Evolutionary conservation across 352 stramenopile genomes (phyloP).

Genomic region (Phytophthora pinifolia): DNA sequence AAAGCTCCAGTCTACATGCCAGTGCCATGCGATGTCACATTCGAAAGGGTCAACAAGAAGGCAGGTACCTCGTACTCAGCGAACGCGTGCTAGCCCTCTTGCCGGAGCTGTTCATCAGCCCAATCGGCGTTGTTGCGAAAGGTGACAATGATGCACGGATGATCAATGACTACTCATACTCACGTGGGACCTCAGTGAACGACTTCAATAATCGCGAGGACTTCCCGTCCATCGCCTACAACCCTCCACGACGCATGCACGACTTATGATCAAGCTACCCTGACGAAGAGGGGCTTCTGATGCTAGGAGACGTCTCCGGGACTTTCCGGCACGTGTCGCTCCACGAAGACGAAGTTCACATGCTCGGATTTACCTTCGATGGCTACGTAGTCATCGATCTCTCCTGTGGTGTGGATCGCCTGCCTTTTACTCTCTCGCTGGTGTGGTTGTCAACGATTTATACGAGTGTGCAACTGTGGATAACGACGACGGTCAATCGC

Average conservation of each 20-base stretch:
- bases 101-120: slow-evolving; percentile 11
- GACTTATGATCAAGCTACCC: slow-evolving; percentile 4
- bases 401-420: slow-evolving; percentile 7
- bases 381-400: slow-evolving; percentile 33
- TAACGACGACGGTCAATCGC: no score
- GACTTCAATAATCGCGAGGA: slow-evolving; percentile 9
- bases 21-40: slow-evolving; percentile 1
- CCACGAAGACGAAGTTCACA: slow-evolving; percentile 12
- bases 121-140: slow-evolving; percentile 11
- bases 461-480: neutral
- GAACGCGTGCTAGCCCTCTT: no score
- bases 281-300: slow-evolving; percentile 7
- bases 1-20: neutral
- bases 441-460: slow-evolving; percentile 11
- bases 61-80: slow-evolving; percentile 7
- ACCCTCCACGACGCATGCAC: no score
- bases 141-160: neutral
- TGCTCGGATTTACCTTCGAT: slow-evolving; percentile 25
- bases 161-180: slow-evolving; percentile 19
- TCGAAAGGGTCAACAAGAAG: slow-evolving; percentile 10
- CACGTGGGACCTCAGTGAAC: slow-evolving; percentile 11
- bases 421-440: slow-evolving; percentile 24
- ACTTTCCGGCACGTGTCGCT: slow-evolving; percentile 33
- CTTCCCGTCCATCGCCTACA: slow-evolving; percentile 14
- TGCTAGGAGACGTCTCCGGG: slow-evolving; percentile 28